Evolutionary conservation across 106 monocot species (phyloP).

Genomic region (Platanthera guangdongensis): DNA sequence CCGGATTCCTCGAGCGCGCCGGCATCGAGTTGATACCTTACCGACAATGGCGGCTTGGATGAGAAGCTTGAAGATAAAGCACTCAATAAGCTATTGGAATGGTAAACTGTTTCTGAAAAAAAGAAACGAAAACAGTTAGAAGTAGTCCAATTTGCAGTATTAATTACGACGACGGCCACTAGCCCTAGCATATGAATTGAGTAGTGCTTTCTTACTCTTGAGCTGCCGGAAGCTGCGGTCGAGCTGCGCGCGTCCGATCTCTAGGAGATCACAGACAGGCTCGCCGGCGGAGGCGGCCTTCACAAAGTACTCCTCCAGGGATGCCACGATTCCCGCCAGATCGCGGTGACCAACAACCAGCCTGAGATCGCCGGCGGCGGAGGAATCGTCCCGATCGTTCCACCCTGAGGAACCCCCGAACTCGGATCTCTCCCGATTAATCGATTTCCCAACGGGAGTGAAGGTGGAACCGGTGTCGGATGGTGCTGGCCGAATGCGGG

Average conservation of each 20-base stretch:
- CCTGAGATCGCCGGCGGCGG: constrained; percentile 23
- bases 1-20: constrained; percentile 34
- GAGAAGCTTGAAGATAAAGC: constrained; percentile 76
- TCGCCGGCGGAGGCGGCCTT: constrained; percentile 71
- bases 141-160: not conserved
- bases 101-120: constrained; percentile 87
- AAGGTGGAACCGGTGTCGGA: constrained; percentile 38
- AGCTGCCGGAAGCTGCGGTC: constrained; percentile 86
- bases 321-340: constrained; percentile 69
- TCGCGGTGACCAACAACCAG: constrained; percentile 73
- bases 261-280: constrained; percentile 64
- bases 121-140: not conserved
- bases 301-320: constrained; percentile 79
- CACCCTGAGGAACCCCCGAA: constrained; percentile 14
- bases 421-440: constrained; percentile 21
- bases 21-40: constrained; percentile 64
- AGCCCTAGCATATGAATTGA: not conserved
- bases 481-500: constrained; percentile 19
- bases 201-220: constrained; percentile 48
- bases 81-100: constrained; percentile 79
- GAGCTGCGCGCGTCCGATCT: constrained; percentile 70
- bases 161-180: constrained; percentile 13
- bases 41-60: constrained; percentile 86
- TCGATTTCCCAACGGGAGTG: constrained; percentile 3
- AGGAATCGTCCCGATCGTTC: constrained; percentile 13